Evolutionary conservation across 176 grass and related monocot genomes (phyloP).

Genomic region (Saccharum spontaneum): DNA sequence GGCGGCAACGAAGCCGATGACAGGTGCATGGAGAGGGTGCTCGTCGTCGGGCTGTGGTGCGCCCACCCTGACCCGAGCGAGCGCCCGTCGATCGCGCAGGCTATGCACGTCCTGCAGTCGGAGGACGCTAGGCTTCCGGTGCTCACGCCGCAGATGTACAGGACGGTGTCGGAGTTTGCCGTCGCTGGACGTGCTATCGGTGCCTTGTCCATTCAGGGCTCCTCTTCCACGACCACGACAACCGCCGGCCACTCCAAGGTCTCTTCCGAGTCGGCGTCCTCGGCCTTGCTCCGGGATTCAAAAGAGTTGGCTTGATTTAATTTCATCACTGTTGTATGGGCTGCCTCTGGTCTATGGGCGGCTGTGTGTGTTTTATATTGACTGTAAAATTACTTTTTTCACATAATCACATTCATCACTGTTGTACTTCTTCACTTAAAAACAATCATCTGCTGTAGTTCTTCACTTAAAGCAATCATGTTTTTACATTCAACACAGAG

Average conservation of each 20-base stretch:
- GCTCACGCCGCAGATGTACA: conserved; percentile 43
- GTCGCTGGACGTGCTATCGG: background rate
- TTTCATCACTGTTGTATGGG: too few relatives aligned
- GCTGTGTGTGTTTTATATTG: too few relatives aligned
- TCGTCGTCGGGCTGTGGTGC: too few relatives aligned
- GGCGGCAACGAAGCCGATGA: background rate
- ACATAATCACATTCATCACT: too few relatives aligned
- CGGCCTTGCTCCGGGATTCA: background rate
- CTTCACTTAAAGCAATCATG: too few relatives aligned
- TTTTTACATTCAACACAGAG: too few relatives aligned
- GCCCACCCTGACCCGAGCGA: too few relatives aligned
- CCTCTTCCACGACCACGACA: background rate
- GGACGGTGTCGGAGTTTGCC: background rate
- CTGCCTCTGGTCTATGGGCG: too few relatives aligned
- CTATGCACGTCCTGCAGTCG: conserved; percentile 20
- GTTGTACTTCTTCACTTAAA: background rate
- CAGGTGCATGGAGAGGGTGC: too few relatives aligned
- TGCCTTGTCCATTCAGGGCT: background rate
- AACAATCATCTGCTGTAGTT: too few relatives aligned
- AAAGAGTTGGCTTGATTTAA: background rate
- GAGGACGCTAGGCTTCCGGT: conserved; percentile 25
- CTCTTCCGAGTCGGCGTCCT: background rate
- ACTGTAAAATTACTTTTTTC: too few relatives aligned
- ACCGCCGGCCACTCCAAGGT: background rate
- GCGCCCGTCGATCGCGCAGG: too few relatives aligned